phyloP scores from a whole-genome alignment of 495 filamentous ascomycete genomes.

The Annulohypoxylon maeteangense region DNA sequence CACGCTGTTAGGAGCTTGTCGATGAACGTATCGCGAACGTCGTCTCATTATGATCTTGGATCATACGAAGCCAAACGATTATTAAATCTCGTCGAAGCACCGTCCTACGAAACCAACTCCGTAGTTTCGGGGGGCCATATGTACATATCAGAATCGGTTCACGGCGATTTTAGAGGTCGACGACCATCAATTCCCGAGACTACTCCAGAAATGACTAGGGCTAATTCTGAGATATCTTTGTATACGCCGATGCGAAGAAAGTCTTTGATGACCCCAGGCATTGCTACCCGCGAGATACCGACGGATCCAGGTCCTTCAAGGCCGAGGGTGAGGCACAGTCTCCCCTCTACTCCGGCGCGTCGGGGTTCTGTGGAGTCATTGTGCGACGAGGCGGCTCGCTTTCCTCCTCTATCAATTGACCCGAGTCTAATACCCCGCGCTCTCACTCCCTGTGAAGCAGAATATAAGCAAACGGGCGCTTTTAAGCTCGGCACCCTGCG shows the following conservation, averaged over 20 bases:
- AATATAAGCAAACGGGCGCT: constrained; percentile 66
- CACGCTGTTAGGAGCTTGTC: constrained; percentile 41
- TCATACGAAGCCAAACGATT: constrained; percentile 58
- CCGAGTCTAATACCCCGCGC: constrained; percentile 50
- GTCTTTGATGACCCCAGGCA: constrained; percentile 59
- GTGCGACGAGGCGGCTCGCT: constrained; percentile 44
- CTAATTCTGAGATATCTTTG: constrained; percentile 57
- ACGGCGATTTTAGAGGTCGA: constrained; percentile 48
- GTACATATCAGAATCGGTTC: constrained; percentile 51
- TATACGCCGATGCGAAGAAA: constrained; percentile 60
- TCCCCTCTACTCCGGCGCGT: constrained; percentile 51
- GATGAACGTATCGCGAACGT: constrained; percentile 47
- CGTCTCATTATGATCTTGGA: constrained; percentile 54
- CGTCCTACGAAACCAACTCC: constrained; percentile 44
- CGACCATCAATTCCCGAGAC: constrained; percentile 45
- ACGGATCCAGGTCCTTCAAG: constrained; percentile 38
- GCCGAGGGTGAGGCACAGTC: constrained; percentile 49
- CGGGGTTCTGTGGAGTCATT: constrained; percentile 53
- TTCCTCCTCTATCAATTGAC: constrained; percentile 44
- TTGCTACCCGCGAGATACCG: constrained; percentile 55
- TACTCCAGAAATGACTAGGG: constrained; percentile 47
- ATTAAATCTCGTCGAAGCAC: constrained; percentile 53
- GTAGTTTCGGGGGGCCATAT: constrained; percentile 50
- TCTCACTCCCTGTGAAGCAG: constrained; percentile 57
- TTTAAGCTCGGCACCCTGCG: constrained; percentile 68